Base-by-base conservation (phyloP, 257 asterid genomes). In the Verbascum thapsus region DNA sequence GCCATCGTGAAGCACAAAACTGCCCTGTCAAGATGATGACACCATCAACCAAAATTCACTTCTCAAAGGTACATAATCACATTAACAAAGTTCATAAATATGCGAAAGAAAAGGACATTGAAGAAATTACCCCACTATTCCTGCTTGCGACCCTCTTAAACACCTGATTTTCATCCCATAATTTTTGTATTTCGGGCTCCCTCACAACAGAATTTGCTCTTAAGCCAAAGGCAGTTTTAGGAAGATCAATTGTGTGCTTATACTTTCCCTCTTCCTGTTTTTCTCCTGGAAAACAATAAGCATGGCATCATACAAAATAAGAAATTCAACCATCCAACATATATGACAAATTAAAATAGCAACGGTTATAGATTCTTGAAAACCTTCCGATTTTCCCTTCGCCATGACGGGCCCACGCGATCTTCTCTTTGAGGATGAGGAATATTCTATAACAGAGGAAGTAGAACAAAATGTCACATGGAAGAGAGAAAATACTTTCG, bases 1-100 rank as follows among this genome's bases (percentile, higher is more conserved):
- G 37, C 99, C 99, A 63, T 94, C 99, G 66, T 94, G 99, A 63
- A 90, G 95, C 74, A 94, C 87, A 77, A 94, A 94, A 69, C 74
- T 81, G 68, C 87, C 99, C 99, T 92, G 89, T 68, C 66, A 74
- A 74, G 42, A 74, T 47, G 45, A 71, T 62, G 51, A 68, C 54
- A 68, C 54, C 58, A 63, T 81, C 73, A 80, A 65, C 59, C 43
- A 66, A 56, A 67, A 58, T 58, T 55, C 63, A 70, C 64, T n/a
- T 42, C 23, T 6, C 20, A 45, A 12, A 45, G 26, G 56, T 50
- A 59, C 60, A 63, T 63, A 62, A 43, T 23, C 43, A 40, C 37
- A 37, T 19, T 38, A 78, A 17, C 45, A 15, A 45, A 48, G 18
- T 35, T 20, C 57, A 49, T 16, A 22, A 39, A 18, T 20, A 22